Evolutionary conservation across 176 grass and related monocot species (phyloP), one percentile per base, ranked within the genome.

Genomic region (Oryza punctata): DNA sequence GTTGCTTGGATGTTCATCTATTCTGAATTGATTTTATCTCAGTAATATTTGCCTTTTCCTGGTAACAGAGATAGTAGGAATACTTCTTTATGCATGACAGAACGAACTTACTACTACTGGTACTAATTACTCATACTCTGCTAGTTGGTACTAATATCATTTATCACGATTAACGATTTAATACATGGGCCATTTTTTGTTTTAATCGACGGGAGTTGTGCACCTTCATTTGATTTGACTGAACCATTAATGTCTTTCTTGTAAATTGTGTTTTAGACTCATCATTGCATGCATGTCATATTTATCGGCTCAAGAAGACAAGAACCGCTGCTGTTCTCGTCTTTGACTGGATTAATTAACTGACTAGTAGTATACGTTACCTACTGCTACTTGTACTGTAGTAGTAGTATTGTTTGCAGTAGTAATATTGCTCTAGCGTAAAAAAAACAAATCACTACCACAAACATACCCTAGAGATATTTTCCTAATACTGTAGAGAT

Each of bases 261-360:
- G 46, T 81, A 11, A 81, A 26, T 38, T 40, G 29, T 81, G 21
- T 46, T 54, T 69, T 70, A 6, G 11, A 25, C 43, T 25, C 32
- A 54, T 38, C 12, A 57, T 69, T 18, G 41, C 46, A 54, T 40
- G 30, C n/a, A 57, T 73, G 6, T 18, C 7, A 57, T 69, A 44
- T 80, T 37, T 67, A 49, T 67, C 43, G 24, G 70, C 70, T 49
- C 2, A 7, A 80, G 65, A 12, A 52, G 52, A 57, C 52, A 21
- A 21, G 52, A 57, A 57, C 41, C 16, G 14, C 3, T 27, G 60
- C 23, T 24, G 61, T 52, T 37, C 9, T 69, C 37, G 40, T 10
- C 38, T 79, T 79, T 67, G 26, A 78, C 21, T 54, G 46, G 43
- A 24, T 12, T 49, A 69, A 69, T 78, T 35, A 46, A 46, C 44